Evolutionary conservation across 2,329 filamentous ascomycete species (phyloP), one percentile per base, ranked within the genome.

Genomic region (Zarea fungicola): DNA sequence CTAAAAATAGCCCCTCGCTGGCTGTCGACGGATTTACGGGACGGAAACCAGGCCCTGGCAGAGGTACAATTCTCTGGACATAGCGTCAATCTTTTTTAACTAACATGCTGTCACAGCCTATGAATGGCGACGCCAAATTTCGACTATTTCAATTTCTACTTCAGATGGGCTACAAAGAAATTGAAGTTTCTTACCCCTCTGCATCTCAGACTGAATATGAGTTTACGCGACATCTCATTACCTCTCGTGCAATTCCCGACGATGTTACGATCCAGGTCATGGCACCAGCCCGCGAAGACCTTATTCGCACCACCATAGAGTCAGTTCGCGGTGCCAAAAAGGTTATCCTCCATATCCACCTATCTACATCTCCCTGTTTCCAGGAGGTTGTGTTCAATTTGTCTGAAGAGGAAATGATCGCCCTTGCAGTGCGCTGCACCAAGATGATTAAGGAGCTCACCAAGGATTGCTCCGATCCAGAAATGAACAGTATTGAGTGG

Each of bases 111-210:
- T 56, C 40, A 39, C 6, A 6, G 7, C 11, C 28, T 26, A 60
- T 93, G 89, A 93, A 89, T 63, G 89, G 89, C 58, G 89, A 96
- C 42, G 90, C 96, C 75, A 97, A 97, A 73, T 93, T 87, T 82
- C 76, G 78, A 53, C 97, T 91, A 77, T 97, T 97, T 76, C 84
- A 91, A 70, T 95, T 95, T 89, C 81, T 97, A 47, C 82, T 85
- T 61, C 83, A 92, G 53, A 78, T 96, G 42, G 92, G 93, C 59
- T 97, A 95, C 78, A 97, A 96, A 72, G 92, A 97, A 71, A 96
- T 97, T 56, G 92, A 97, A 66, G 86, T 96, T 18, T 93, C 91
- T 5, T 97, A 96, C 71, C 92, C 92, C 42, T 95, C 90, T 0
- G 90, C 92, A 11, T 96, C 90, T 31, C 86, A 95, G 65, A 96